Percentiles rank a stretch among this genome's conserved stretches.
Conservation (phyloP, 768 basidiomycete species). For the Hypholoma fasciculare region DNA sequence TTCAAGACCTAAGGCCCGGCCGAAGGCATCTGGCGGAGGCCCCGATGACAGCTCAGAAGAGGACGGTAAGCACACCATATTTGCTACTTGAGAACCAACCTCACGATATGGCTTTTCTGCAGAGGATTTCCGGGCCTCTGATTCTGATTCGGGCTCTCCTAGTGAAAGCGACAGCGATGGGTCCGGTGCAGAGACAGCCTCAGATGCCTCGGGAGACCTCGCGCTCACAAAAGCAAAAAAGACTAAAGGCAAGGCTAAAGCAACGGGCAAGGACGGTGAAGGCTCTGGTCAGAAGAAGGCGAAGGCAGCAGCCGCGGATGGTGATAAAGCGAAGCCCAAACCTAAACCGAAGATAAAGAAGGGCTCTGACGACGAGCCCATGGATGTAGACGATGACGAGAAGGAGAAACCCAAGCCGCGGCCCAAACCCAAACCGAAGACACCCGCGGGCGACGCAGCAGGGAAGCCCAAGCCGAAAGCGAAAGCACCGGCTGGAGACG, state of each 20-base stretch:
- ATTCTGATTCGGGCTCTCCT: constrained; percentile 87
- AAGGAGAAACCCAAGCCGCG: constrained; percentile 44
- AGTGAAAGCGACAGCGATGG: constrained; percentile 67
- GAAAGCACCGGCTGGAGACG: constrained; percentile 30
- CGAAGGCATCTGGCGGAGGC: constrained; percentile 37
- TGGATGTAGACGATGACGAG: constrained; percentile 46
- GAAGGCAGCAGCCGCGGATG: constrained; percentile 22
- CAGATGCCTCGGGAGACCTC: constrained; percentile 81
- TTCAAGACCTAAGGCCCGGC: constrained; percentile 56
- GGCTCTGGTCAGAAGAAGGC: constrained; percentile 12
- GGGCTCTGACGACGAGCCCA: constrained; percentile 44
- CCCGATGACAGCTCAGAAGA: constrained; percentile 82
- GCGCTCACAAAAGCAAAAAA: constrained; percentile 52
- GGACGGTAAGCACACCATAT: constrained; percentile 45
- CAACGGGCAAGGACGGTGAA: constrained; percentile 19
- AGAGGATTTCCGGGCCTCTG: constrained; percentile 93
- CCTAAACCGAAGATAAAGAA: constrained; percentile 41
- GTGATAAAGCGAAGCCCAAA: constrained; percentile 39
- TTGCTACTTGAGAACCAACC: constrained; percentile 2
- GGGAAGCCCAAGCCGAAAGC: constrained; percentile 47
- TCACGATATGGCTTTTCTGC: constrained; percentile 7
- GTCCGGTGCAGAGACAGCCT: constrained; percentile 77
- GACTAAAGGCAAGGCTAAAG: constrained; percentile 33
- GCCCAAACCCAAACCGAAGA: constrained; percentile 43
- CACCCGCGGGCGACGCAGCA: constrained; percentile 27